phyloP scores from a whole-genome alignment of 2,329 filamentous ascomycete species.

The Chaetomium sp. region DNA sequence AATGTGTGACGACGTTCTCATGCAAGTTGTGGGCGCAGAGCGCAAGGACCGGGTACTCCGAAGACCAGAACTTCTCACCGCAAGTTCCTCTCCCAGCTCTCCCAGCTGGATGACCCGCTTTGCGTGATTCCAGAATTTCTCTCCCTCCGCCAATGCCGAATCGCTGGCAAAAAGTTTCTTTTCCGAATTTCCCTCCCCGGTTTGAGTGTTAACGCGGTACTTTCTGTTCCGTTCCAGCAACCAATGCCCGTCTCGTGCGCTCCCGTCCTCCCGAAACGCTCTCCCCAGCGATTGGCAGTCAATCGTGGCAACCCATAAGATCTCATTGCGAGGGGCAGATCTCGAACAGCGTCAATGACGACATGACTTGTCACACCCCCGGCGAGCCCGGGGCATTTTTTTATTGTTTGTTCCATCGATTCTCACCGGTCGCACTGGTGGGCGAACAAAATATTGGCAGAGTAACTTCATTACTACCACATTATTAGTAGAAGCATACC shows the following conservation, averaged over 20 bases:
- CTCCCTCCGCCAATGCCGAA: slow-evolving; percentile 16
- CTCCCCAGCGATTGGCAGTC: background rate
- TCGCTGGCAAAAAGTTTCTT: background rate
- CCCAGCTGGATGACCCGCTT: background rate
- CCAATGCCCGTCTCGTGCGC: no score
- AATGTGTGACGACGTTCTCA: no score
- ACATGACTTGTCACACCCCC: background rate
- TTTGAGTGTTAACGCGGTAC: background rate
- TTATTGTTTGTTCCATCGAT: no score
- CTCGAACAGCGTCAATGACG: slow-evolving; percentile 1
- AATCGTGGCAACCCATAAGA: background rate
- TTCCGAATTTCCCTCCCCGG: background rate
- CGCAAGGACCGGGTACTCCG: no score
- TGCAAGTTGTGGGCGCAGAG: no score
- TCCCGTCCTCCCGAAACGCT: background rate
- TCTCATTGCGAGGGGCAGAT: background rate
- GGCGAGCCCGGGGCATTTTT: no score
- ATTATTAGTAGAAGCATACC: no score
- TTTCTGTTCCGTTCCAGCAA: background rate
- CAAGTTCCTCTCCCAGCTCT: slow-evolving; percentile 4
- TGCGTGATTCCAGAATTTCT: slow-evolving; percentile 14
- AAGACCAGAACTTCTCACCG: slow-evolving; percentile 4
- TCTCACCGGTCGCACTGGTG: no score
- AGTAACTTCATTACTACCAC: no score
- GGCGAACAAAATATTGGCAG: no score